Evolutionary conservation across 106 monocot genomes (phyloP).

Genomic region (Chionographis japonica): DNA sequence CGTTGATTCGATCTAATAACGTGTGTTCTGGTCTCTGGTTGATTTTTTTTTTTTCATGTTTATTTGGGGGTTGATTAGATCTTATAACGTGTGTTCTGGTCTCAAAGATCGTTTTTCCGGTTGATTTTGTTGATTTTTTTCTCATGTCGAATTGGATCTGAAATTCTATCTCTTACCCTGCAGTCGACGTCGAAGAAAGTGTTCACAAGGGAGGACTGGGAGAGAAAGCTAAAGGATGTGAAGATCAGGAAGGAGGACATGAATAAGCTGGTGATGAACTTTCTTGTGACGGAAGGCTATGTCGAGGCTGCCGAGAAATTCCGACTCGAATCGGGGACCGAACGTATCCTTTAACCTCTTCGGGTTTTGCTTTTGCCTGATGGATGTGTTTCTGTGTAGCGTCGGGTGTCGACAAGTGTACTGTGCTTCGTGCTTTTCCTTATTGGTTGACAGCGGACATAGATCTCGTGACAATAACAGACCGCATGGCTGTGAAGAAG

Average conservation of each 20-base stretch:
- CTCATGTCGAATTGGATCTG: too few relatives aligned
- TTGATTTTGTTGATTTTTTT: too few relatives aligned
- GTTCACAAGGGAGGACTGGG: constrained; percentile 63
- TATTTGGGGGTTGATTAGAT: too few relatives aligned
- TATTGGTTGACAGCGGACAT: constrained; percentile 56
- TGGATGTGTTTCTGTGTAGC: neutral
- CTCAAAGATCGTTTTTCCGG: too few relatives aligned
- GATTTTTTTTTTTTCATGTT: too few relatives aligned
- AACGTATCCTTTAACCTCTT: constrained; percentile 40
- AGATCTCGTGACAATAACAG: constrained; percentile 81
- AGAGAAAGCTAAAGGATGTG: constrained; percentile 56
- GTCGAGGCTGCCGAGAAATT: constrained; percentile 80
- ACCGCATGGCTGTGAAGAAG: constrained; percentile 92
- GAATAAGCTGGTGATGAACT: constrained; percentile 81
- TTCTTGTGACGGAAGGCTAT: constrained; percentile 75
- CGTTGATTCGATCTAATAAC: too few relatives aligned
- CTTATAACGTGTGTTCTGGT: too few relatives aligned
- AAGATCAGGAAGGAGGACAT: constrained; percentile 77
- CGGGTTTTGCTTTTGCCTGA: neutral
- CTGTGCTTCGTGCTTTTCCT: constrained; percentile 2
- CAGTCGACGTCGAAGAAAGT: constrained; percentile 57
- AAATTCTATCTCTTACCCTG: neutral
- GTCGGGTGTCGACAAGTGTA: neutral
- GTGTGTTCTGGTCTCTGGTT: too few relatives aligned
- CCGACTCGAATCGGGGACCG: constrained; percentile 69